Conservation (phyloP, 2,329 filamentous ascomycete species). For the Phyllosticta capitalensis region DNA sequence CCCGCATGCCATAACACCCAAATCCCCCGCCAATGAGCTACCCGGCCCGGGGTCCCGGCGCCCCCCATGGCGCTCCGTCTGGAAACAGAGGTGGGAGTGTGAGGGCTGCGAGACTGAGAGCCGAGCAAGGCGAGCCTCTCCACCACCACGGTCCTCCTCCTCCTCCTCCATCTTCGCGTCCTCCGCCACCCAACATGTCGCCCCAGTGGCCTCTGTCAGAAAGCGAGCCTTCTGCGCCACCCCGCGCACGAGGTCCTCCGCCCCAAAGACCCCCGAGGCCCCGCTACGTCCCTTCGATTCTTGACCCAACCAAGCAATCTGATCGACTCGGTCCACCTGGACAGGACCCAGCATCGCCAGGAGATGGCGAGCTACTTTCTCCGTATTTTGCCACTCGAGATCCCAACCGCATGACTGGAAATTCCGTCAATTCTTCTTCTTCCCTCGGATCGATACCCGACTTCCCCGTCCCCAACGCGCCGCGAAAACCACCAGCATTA, state of each 20-base stretch:
- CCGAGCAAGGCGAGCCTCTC: constrained; percentile 23
- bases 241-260: constrained; percentile 27
- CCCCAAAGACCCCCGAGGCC: constrained; percentile 35
- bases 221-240: constrained; percentile 21
- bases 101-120: constrained; percentile 24
- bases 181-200: constrained; percentile 21
- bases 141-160: constrained; percentile 15
- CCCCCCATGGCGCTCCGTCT: constrained; percentile 18
- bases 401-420: constrained; percentile 26
- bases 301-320: constrained; percentile 21
- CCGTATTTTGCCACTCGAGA: constrained; percentile 19
- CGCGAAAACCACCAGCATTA: constrained; percentile 33
- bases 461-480: constrained; percentile 29
- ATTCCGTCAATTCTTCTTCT: constrained; percentile 31
- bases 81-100: constrained; percentile 23
- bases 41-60: constrained; percentile 24
- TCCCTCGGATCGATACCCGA: constrained; percentile 34
- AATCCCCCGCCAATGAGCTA: constrained; percentile 26
- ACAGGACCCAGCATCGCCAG: constrained; percentile 13
- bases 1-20: constrained; percentile 18
- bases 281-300: constrained; percentile 27
- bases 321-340: constrained; percentile 22
- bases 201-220: constrained; percentile 33
- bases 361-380: constrained; percentile 24
- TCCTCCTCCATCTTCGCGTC: constrained; percentile 23